These are phyloP conservation scores for Pleurotus salmoneostramineus DNA, from an alignment of 768 basidiomycete genomes.

Conservation along the genomic window DNA sequence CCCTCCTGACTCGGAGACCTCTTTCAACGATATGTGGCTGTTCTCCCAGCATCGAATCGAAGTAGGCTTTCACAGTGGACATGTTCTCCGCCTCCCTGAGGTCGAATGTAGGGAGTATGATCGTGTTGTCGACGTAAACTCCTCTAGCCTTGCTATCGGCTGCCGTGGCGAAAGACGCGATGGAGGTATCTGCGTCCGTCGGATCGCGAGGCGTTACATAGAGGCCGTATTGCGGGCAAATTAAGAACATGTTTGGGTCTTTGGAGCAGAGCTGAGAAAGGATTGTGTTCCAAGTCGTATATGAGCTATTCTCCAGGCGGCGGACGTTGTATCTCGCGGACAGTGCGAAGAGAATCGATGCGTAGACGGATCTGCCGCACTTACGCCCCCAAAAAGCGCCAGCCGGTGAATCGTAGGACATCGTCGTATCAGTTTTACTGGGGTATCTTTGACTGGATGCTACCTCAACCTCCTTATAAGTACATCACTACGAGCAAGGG, in stretches of 20 bases:
- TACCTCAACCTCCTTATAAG: too few relatives aligned
- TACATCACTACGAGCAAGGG: too few relatives aligned
- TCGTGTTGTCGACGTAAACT: background rate
- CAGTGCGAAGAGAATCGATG: background rate
- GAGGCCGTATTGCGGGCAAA: constrained; percentile 1
- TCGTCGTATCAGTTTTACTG: background rate
- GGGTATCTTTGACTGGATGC: too few relatives aligned
- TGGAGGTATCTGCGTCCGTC: background rate
- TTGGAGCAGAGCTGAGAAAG: background rate
- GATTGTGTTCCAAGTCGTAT: background rate
- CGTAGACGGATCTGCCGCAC: background rate
- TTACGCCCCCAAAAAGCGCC: background rate
- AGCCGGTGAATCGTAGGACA: background rate
- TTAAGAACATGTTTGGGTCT: background rate
- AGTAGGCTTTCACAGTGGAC: background rate
- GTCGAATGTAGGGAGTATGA: background rate
- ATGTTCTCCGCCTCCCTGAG: background rate
- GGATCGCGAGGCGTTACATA: background rate
- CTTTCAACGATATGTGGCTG: too few relatives aligned
- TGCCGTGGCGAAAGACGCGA: background rate
- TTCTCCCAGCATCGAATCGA: background rate
- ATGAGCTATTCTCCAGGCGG: constrained; percentile 2
- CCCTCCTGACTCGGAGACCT: background rate
- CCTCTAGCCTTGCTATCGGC: background rate
- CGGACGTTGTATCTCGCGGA: background rate